Evolutionary conservation across 73 alveolate species (phyloP).

Genomic region (Durusdinium trenchii): DNA sequence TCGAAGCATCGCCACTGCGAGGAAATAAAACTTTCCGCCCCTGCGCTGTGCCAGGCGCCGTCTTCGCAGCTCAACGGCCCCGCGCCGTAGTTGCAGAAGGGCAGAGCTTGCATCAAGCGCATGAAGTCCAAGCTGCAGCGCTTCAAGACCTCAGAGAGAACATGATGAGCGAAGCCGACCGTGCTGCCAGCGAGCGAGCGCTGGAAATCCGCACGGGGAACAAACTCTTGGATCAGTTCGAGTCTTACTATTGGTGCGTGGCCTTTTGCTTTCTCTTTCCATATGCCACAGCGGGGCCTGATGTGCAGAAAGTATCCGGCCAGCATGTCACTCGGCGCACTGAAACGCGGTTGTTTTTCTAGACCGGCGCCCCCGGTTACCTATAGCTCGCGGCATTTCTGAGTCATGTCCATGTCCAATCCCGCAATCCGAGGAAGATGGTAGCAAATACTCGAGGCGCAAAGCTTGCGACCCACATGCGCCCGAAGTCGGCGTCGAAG

Average conservation of each 20-base stretch:
- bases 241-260: conserved; percentile 8
- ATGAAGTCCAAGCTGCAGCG: background rate
- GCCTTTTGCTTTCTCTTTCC: conserved; percentile 35
- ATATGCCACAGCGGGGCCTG: conserved; percentile 46
- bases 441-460: background rate
- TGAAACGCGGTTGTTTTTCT: too few species aligned
- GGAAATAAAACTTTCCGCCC: background rate
- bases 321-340: too few species aligned
- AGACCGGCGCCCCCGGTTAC: too few species aligned
- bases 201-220: conserved; percentile 29
- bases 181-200: background rate
- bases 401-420: too few species aligned
- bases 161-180: background rate
- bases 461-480: background rate
- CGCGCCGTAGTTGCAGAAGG: conserved; percentile 45
- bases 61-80: conserved; percentile 40
- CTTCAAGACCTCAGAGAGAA: background rate
- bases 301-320: background rate
- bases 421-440: too few species aligned
- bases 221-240: conserved; percentile 24
- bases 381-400: too few species aligned
- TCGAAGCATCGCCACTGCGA: background rate
- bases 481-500: background rate
- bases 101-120: background rate
- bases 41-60: background rate